phyloP scores from a whole-genome alignment of 345 rosid genomes.

The Clarkia xantiana region DNA sequence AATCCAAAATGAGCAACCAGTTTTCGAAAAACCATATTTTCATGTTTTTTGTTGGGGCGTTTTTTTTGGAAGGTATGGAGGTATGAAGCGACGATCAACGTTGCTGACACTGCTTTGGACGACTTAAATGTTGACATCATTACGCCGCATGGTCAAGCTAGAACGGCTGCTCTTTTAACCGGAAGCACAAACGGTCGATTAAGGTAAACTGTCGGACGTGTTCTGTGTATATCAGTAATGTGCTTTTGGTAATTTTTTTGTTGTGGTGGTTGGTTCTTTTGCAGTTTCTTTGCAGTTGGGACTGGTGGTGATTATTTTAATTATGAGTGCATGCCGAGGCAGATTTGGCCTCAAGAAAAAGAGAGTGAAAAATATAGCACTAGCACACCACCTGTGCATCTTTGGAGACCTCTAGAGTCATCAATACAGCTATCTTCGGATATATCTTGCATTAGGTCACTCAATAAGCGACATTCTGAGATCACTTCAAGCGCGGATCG shows the following conservation, averaged over 20 bases:
- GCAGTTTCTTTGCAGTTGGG: conserved; percentile 60
- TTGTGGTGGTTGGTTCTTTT: conserved; percentile 31
- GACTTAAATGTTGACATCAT: conserved; percentile 20
- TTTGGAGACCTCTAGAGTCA: conserved; percentile 27
- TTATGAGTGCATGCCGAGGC: conserved; percentile 29
- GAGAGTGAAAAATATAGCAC: conserved; percentile 14
- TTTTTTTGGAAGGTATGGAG: conserved; percentile 36
- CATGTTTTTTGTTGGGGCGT: neutral
- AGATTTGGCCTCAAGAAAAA: conserved; percentile 30
- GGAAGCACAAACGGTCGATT: conserved; percentile 43
- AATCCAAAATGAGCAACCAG: neutral
- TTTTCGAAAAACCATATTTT: neutral
- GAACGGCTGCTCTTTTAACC: conserved; percentile 27
- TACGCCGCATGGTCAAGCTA: conserved; percentile 37
- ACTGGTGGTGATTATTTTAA: conserved; percentile 27
- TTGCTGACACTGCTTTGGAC: conserved; percentile 45
- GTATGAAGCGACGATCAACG: conserved; percentile 21
- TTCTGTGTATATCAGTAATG: neutral
- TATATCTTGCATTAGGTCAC: conserved; percentile 42
- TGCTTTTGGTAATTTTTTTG: neutral
- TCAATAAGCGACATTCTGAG: conserved; percentile 15
- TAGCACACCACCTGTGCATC: conserved; percentile 20
- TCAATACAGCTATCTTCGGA: conserved; percentile 21
- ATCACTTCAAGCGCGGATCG: conserved; percentile 15
- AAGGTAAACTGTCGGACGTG: conserved; percentile 26